Evolutionary conservation across 2,329 filamentous ascomycete genomes (phyloP).

Genomic region (Penicillium capsulatum): DNA sequence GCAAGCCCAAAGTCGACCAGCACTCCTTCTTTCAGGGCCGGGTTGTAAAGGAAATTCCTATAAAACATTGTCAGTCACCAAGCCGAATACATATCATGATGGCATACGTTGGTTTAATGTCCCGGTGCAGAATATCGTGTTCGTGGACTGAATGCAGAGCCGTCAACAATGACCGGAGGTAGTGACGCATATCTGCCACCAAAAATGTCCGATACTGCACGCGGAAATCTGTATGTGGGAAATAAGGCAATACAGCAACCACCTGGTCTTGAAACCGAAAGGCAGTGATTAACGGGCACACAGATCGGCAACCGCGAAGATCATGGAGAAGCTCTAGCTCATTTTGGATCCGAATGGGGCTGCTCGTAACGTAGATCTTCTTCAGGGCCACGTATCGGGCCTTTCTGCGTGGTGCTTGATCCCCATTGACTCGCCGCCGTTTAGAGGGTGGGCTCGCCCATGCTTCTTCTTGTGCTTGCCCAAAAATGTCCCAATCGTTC

Average conservation of each 20-base stretch:
- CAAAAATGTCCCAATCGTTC: slow-evolving; percentile 78
- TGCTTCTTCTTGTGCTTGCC: slow-evolving; percentile 57
- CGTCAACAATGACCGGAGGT: slow-evolving; percentile 82
- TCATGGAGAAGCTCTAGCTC: slow-evolving; percentile 91
- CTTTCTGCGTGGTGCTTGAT: slow-evolving; percentile 42
- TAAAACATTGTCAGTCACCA: too few species aligned
- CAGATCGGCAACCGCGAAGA: slow-evolving; percentile 73
- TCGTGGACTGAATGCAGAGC: slow-evolving; percentile 79
- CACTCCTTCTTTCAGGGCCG: slow-evolving; percentile 69
- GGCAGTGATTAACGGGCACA: slow-evolving; percentile 95
- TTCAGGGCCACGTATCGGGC: slow-evolving; percentile 91
- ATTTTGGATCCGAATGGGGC: slow-evolving; percentile 87
- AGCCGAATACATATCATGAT: too few species aligned
- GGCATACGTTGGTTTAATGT: slow-evolving; percentile 82
- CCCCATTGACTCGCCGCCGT: slow-evolving; percentile 45
- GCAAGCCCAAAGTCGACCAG: slow-evolving; percentile 99
- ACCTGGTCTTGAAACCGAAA: slow-evolving; percentile 94
- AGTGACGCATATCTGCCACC: slow-evolving; percentile 78
- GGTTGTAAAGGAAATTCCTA: slow-evolving; percentile 87
- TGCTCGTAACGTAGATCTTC: slow-evolving; percentile 98
- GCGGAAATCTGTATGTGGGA: slow-evolving; percentile 90
- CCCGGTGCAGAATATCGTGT: slow-evolving; percentile 81
- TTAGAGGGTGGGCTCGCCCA: slow-evolving; percentile 68
- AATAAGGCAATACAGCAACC: slow-evolving; percentile 90
- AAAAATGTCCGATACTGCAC: slow-evolving; percentile 86